Evolutionary conservation across 768 basidiomycete species (phyloP), one percentile per base, ranked within the genome.

Genomic region (Tulasnella sp.): DNA sequence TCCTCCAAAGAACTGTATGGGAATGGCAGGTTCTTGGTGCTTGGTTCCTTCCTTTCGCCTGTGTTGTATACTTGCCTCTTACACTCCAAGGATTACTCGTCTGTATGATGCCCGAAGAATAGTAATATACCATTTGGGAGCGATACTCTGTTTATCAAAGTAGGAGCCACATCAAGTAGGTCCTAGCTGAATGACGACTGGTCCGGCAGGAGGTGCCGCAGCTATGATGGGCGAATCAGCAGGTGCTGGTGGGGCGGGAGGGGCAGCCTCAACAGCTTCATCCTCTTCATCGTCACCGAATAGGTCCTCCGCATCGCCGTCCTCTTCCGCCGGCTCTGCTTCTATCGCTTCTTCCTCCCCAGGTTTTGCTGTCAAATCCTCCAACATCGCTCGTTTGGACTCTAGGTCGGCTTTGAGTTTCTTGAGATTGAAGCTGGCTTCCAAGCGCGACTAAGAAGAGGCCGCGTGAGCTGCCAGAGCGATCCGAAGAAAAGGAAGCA

Each of bases 371-470:
- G 67, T 62, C 78, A 94, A 81, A 76, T 90, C 90, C 75, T 94
- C 92, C 71, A 89, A 84, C 78, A 94, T 92, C 0, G 85, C 85
- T 11, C 85, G 81, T 78, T 95, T 95, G 86, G 89, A 88, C 75
- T 95, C 94, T 36, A 95, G 82, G 78, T 97, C 94, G 40, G 88
- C 86, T 12, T 88, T 86, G 64, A 97, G 83, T 80, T 96, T 97
- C 83, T 89, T 92, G 77, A 95, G 80, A 19, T 52, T 52, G 47
- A 52, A 52, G 47, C 91, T 90, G 78, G 96, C 95, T 79, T 95
- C 93, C 80, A 96, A 95, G 40, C 94, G 94, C 86, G 90, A 90
- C 90, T 95, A 76, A 6, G 22, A 22, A 73, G 26, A 41, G 34
- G 8, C 17, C n/a, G n/a, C 47, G 12, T 67, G 32, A 22, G 37